Evolutionary conservation across 129 eudicot genomes (phyloP), one percentile per base, ranked within the genome.

Genomic region (Logfia minima): DNA sequence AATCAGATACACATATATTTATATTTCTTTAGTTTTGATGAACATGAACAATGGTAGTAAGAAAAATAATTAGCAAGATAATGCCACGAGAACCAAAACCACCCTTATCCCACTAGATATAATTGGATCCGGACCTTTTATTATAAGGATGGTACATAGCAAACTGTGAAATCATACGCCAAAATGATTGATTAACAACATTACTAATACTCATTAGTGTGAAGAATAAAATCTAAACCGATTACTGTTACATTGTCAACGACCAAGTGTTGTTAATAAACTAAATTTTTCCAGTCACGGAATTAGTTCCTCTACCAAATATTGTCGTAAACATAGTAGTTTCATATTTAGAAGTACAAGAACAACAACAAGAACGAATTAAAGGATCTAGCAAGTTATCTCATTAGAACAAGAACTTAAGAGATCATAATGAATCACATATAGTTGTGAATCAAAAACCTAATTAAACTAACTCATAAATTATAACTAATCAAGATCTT

Each of bases 401-500:
- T 31, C 45, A 43, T 65, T 26, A 56, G 19, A 45, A 62, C 21
- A 74, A 45, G 32, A 80, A 55, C 26, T 9, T 9, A 41, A 53
- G 26, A 51, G 43, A 17, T 19, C 7, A 45, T 39, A 56, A 59
- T 41, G 34, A 77, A 53, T 76, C 58, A 62, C 68, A 65, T 66
- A 19, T 48, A 66, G 31, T 76, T 66, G 39, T 34, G 60, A 69
- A 68, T 23, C 72, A 35, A 39, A 35, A 69, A 66, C 35, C 56
- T 60, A 69, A 62, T 18, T 4, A 79, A 14, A 60, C 60, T 43
- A 37, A 45, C 23, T 72, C 55, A 51, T 0, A 26, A 56, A 6
- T 21, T 4, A 31, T 10, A 34, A 32, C 9, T 24, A 45, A 79
- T 65, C 67, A 71, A 67, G 88, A 84, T 31, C 80, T 74, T 0